Evolutionary conservation across 148 eudicot genomes (phyloP).

Genomic region (Oxyria digyna): DNA sequence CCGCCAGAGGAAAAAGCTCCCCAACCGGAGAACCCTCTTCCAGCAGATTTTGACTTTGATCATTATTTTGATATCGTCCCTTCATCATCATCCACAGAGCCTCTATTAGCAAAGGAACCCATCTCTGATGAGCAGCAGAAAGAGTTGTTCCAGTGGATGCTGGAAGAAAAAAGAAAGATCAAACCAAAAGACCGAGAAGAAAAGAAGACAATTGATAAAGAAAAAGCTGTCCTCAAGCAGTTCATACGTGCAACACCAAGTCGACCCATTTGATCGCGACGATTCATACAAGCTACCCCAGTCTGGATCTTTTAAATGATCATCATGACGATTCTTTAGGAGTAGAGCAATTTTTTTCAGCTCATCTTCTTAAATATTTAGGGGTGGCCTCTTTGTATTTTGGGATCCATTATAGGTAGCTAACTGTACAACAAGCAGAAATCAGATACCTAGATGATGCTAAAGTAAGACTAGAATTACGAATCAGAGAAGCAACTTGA

Average conservation of each 20-base stretch:
- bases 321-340: neutral
- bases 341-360: neutral
- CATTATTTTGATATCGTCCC: neutral
- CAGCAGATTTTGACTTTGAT: neutral
- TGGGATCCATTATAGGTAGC: neutral
- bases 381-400: neutral
- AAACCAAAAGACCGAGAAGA: slow-evolving; percentile 65
- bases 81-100: slow-evolving; percentile 22
- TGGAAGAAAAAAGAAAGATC: slow-evolving; percentile 88
- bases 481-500: neutral
- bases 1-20: slow-evolving; percentile 1
- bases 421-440: neutral
- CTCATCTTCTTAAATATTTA: neutral
- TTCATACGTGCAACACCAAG: slow-evolving; percentile 66
- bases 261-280: slow-evolving; percentile 32
- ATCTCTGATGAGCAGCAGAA: slow-evolving; percentile 64
- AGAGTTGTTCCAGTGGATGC: slow-evolving; percentile 81
- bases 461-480: neutral
- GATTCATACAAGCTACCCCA: neutral
- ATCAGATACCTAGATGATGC: no score
- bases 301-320: neutral
- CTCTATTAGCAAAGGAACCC: slow-evolving; percentile 31
- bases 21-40: neutral
- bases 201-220: slow-evolving; percentile 73
- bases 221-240: slow-evolving; percentile 81